Conservation (phyloP, 2,329 filamentous ascomycete genomes). For the Epichloe sp. region DNA sequence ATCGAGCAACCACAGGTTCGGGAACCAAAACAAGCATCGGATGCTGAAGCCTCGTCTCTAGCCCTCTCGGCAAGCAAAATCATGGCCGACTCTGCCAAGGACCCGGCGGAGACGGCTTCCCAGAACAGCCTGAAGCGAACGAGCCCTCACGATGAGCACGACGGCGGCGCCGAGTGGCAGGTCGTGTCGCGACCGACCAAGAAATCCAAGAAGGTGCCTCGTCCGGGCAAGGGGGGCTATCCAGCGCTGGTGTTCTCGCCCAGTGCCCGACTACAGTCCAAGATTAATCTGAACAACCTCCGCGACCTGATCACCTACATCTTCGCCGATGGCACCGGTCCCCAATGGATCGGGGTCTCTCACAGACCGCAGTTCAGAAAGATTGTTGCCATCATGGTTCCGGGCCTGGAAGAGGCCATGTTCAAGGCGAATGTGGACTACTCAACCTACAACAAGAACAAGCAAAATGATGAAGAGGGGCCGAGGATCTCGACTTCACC, state of each 20-base stretch:
- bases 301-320: constrained; percentile 54
- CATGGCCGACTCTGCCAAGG: constrained; percentile 8
- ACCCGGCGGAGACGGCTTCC: constrained; percentile 8
- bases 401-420: constrained; percentile 82
- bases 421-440: constrained; percentile 52
- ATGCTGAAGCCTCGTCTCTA: background rate
- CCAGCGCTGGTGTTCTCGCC: constrained; percentile 45
- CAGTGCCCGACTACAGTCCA: constrained; percentile 44
- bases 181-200: constrained; percentile 40
- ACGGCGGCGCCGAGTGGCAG: constrained; percentile 36
- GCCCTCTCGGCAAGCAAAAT: background rate
- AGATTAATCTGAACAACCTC: constrained; percentile 49
- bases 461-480: constrained; percentile 15
- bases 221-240: constrained; percentile 42
- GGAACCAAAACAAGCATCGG: background rate
- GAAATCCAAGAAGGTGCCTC: constrained; percentile 49
- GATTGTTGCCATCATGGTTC: constrained; percentile 82
- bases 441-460: constrained; percentile 27
- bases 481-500: constrained; percentile 28
- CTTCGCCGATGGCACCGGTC: constrained; percentile 50
- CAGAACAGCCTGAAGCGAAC: constrained; percentile 35
- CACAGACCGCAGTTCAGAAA: constrained; percentile 56
- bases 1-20: background rate
- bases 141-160: constrained; percentile 28
- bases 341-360: constrained; percentile 51